Evolutionary conservation across 129 eudicot genomes (phyloP), one percentile per base, ranked within the genome.

Genomic region (Escallonia herrerae): DNA sequence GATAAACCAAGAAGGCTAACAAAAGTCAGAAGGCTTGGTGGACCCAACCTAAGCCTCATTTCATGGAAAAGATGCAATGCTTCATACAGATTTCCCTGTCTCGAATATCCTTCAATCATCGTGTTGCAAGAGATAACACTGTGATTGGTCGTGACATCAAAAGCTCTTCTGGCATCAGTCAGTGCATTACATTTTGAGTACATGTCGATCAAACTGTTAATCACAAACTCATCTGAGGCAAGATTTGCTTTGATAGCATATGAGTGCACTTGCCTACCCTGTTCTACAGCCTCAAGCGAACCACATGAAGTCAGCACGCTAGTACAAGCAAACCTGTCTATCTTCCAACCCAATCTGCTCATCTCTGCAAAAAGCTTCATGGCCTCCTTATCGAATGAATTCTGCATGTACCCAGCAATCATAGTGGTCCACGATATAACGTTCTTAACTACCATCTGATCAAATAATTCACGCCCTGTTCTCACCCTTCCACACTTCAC

Each of bases 321-420:
- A 46, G 82, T 79, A 75, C 91, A 88, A 56, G 91, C 82, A 75
- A 82, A 88, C 42, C 76, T 83, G 72, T 84, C 96, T 4, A 73
- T 82, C 56, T 74, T 84, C 81, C 79, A 80, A 57, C 86, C 86
- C 11, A 77, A 74, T 77, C 71, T 69, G 8, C 60, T 64, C 96
- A 88, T 84, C n/a, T 82, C 75, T 15, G 55, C 43, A 70, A 76
- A 82, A 72, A 88, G 67, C 33, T 51, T 65, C 62, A 84, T 15
- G 2, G 95, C 88, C 40, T 87, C 89, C 38, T 7, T 12, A 76
- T 88, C 66, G 22, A 55, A 80, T 12, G 80, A 80, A 64, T 72
- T 82, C 54, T 82, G 86, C 96, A 84, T 88, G 56, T 73, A 82
- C 51, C 96, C 91, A 62, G 91, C 80, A 56, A 84, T 88, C 89